Evolutionary conservation across 768 basidiomycete species (phyloP), one percentile per base, ranked within the genome.

Genomic region (Tylopilus intermedius): DNA sequence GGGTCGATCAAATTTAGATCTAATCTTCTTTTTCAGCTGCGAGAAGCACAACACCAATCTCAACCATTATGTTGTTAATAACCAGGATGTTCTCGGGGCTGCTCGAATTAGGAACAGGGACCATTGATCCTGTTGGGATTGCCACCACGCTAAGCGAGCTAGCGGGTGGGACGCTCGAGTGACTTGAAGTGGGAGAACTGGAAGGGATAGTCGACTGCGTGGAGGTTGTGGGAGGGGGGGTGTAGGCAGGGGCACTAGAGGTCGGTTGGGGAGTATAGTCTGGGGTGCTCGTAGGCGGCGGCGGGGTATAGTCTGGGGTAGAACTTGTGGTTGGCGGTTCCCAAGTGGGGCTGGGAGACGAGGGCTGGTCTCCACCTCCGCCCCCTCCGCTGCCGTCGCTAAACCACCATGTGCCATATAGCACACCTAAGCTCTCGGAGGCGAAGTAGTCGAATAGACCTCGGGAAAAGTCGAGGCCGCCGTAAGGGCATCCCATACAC

Each of bases 371-470:
- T 46, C 57, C 58, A 18, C 58, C 56, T n/a, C 63, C 69, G 40
- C 58, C 57, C 15, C 63, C 69, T 35, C 64, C 66, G 30, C 64
- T 70, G 46, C 62, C 79, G 50, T 71, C 75, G 53, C 68, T 69
- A 71, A 72, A 84, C 56, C 64, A 74, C 88, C 88, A 91, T 7
- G 65, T 59, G 45, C 82, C 85, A 56, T 76, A 77, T 47, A 90
- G 60, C 5, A 85, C 78, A 40, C 88, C 89, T 2, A 39, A 64
- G 37, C 61, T 61, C 43, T 72, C 59, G 18, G 60, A 8, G 4
- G 77, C 80, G 61, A 91, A 88, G 74, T 71, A 79, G 27, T 68
- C 52, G 70, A 92, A 91, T 44, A 91, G 75, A 48, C 83, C 82
- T 13, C 68, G 61, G 26, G 83, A 82, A 50, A 90, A 72, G 70